Evolutionary conservation across 1,139 yeast species (phyloP).

Genomic region (Zygosaccharomyces sapae): DNA sequence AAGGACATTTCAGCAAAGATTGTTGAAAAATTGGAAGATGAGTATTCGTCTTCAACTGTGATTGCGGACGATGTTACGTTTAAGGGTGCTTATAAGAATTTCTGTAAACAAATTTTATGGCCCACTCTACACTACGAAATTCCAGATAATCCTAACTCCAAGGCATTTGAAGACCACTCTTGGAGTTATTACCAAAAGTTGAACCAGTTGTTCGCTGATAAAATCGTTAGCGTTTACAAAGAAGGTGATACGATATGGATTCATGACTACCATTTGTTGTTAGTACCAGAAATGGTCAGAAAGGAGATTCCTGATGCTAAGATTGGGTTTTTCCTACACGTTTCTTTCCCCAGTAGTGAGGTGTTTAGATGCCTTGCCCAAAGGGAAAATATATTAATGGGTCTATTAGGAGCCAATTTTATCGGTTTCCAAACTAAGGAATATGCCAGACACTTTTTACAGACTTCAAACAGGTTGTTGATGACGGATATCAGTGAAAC

Average conservation of each 20-base stretch:
- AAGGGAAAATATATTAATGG: slow-evolving; percentile 68
- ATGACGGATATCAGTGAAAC: slow-evolving; percentile 76
- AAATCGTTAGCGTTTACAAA: slow-evolving; percentile 58
- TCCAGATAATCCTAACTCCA: slow-evolving; percentile 90
- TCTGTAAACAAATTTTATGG: slow-evolving; percentile 92
- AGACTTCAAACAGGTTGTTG: slow-evolving; percentile 79
- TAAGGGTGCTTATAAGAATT: slow-evolving; percentile 84
- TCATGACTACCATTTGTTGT: slow-evolving; percentile 86
- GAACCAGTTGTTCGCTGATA: slow-evolving; percentile 78
- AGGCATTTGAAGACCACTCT: slow-evolving; percentile 92
- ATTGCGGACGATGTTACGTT: slow-evolving; percentile 73
- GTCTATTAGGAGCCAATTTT: slow-evolving; percentile 85
- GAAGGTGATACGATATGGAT: slow-evolving; percentile 81
- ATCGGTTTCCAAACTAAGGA: slow-evolving; percentile 89
- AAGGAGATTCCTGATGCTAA: slow-evolving; percentile 72
- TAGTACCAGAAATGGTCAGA: slow-evolving; percentile 83
- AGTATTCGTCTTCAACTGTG: slow-evolving; percentile 60
- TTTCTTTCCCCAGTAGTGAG: slow-evolving; percentile 93
- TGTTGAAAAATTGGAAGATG: slow-evolving; percentile 42
- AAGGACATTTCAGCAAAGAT: slow-evolving; percentile 49
- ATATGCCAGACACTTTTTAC: slow-evolving; percentile 88
- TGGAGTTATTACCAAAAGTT: slow-evolving; percentile 79
- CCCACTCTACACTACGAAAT: slow-evolving; percentile 95
- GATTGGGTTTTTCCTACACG: slow-evolving; percentile 88
- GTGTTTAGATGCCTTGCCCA: slow-evolving; percentile 93